These are phyloP conservation scores for Aspergillus sp. DNA, from an alignment of 2,329 filamentous ascomycete species.

Conservation along the genomic window DNA sequence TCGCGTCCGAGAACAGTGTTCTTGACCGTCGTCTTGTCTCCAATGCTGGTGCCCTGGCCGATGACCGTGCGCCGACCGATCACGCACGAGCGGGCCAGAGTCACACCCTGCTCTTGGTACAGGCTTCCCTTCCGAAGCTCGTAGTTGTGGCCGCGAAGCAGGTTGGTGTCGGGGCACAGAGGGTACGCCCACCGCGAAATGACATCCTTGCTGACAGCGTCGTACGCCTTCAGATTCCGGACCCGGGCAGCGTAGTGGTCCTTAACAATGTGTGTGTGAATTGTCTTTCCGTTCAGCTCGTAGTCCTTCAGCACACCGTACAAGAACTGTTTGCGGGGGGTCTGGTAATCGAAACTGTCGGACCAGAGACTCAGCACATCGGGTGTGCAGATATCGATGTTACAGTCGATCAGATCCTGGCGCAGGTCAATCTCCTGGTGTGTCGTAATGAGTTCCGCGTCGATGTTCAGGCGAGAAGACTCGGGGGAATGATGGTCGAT, in stretches of 20 bases:
- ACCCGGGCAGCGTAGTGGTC: slow-evolving; percentile 85
- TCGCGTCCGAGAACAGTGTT: slow-evolving; percentile 81
- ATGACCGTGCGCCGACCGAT: slow-evolving; percentile 72
- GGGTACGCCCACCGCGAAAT: slow-evolving; percentile 85
- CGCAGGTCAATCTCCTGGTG: slow-evolving; percentile 78
- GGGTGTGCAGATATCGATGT: slow-evolving; percentile 95
- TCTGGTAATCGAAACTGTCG: slow-evolving; percentile 95
- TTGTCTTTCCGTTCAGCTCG: slow-evolving; percentile 95
- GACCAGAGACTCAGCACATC: slow-evolving; percentile 95
- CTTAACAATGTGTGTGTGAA: slow-evolving; percentile 82
- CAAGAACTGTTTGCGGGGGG: slow-evolving; percentile 83
- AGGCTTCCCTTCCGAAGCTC: slow-evolving; percentile 68
- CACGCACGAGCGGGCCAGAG: slow-evolving; percentile 70
- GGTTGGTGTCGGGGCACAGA: slow-evolving; percentile 83
- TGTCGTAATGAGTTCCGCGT: slow-evolving; percentile 74
- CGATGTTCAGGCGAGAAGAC: slow-evolving; percentile 63
- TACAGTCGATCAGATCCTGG: slow-evolving; percentile 86
- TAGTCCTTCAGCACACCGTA: slow-evolving; percentile 94
- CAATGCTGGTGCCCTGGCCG: slow-evolving; percentile 74
- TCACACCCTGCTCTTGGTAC: slow-evolving; percentile 77
- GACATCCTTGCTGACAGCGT: slow-evolving; percentile 84
- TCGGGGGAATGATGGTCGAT: slow-evolving; percentile 66
- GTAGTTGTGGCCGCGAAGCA: slow-evolving; percentile 76
- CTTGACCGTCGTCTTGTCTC: slow-evolving; percentile 67
- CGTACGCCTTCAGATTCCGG: slow-evolving; percentile 84